Evolutionary conservation across 2,329 filamentous ascomycete species (phyloP).

Genomic region (Ceratocystis cacaofunesta): DNA sequence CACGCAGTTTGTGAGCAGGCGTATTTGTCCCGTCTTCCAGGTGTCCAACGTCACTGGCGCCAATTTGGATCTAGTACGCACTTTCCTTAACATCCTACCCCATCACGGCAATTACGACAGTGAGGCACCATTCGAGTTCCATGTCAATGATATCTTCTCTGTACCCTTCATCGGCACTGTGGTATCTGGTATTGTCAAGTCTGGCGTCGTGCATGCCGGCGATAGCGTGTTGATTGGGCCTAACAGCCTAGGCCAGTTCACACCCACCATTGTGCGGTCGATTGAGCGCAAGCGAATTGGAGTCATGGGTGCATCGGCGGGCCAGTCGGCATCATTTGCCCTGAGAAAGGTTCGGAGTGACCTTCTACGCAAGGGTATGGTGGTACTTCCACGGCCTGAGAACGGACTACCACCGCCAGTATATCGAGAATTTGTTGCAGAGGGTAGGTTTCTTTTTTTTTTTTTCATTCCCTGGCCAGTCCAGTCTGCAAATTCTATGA

Average conservation of each 20-base stretch:
- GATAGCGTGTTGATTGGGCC: conserved; percentile 81
- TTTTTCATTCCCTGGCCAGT: background rate
- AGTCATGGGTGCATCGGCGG: conserved; percentile 76
- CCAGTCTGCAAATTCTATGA: background rate
- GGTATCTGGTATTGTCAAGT: conserved; percentile 83
- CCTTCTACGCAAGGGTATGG: conserved; percentile 96
- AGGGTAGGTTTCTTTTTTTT: conserved; percentile 35
- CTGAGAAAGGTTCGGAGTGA: conserved; percentile 75
- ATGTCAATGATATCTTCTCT: conserved; percentile 94
- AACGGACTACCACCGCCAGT: conserved; percentile 49
- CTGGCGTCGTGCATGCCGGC: conserved; percentile 75
- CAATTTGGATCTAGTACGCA: conserved; percentile 76
- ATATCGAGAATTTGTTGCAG: conserved; percentile 64
- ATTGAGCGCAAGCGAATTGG: conserved; percentile 89
- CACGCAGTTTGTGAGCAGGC: conserved; percentile 84
- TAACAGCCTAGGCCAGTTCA: conserved; percentile 80
- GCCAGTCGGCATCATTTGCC: conserved; percentile 85
- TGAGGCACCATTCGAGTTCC: conserved; percentile 80
- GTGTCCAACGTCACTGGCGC: conserved; percentile 95
- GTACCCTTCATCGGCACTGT: conserved; percentile 95
- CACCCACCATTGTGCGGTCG: conserved; percentile 69
- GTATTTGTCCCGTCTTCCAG: conserved; percentile 94
- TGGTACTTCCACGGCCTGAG: conserved; percentile 74
- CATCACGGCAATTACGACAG: conserved; percentile 87
- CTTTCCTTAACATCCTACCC: conserved; percentile 87